Evolutionary conservation across 768 basidiomycete genomes (phyloP), one percentile per base, ranked within the genome.

Genomic region (Boletus rubescentipes): DNA sequence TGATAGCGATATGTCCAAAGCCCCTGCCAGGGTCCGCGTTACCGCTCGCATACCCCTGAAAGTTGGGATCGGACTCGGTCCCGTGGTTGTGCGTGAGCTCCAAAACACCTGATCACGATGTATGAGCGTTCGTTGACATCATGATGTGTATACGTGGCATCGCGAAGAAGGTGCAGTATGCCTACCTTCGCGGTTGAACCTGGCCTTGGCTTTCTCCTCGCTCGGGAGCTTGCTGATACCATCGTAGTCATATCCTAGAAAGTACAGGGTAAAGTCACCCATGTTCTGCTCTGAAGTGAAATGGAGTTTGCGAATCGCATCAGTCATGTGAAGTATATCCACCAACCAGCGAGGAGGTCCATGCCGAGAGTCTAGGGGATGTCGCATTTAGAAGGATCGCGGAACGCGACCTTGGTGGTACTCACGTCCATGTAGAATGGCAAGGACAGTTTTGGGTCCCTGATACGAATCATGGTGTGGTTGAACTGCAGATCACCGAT

Each of bases 71-170:
- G 51, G 72, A 75, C 74, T 98, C 96, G 52, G 92, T 91, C 51
- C 94, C 92, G 68, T 93, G 91, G 76, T 94, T 93, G 75, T 89
- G 85, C 2, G 89, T 93, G 45, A 93, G 79, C 69, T 95, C 91
- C 54, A 93, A 81, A 60, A 94, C 72, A 49, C 86, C 88, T 89
- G 60, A n/a, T 43, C 21, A 32, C 26, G 9, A 32, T 9, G 12
- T 12, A 32, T 57, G 43, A 38, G 51, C 21, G 26, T 15, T 16
- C n/a, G 32, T 38, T 5, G 9, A 26, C 5, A 9, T 14, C 16
- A 51, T 14, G 29, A 6, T 5, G 14, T 16, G 26, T 21, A 4
- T 12, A 21, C 37, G n/a, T 20, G 9, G 9, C 15, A 40, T 23
- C 29, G 26, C 4, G 39, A 23, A 42, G 16, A n/a, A 10, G 16